These are phyloP conservation scores for Naganishia sp. DNA, from an alignment of 1,284 basidiomycete genomes.

Conservation along the genomic window DNA sequence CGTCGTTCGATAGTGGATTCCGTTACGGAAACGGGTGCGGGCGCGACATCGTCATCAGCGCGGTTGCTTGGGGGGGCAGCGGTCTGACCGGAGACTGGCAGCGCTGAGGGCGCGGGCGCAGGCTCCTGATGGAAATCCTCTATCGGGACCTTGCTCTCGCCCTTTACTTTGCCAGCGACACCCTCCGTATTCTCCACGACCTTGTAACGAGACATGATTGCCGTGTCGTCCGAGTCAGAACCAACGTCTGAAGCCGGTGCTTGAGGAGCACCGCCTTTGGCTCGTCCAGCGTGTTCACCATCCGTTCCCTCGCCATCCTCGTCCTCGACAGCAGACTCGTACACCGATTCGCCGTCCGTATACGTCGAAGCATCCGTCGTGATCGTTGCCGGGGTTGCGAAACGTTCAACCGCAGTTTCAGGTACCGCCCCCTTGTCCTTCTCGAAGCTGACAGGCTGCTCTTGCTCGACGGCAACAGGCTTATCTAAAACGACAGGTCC, in stretches of 20 bases:
- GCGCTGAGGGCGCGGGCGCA: constrained; percentile 4
- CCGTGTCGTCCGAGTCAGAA: constrained; percentile 41
- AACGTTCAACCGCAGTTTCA: constrained; percentile 6
- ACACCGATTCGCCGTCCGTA: constrained; percentile 42
- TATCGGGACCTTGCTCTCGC: constrained; percentile 34
- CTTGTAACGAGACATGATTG: constrained; percentile 38
- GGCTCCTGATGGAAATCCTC: constrained; percentile 34
- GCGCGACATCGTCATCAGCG: constrained; percentile 25
- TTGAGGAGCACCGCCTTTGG: neutral
- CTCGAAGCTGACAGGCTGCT: neutral
- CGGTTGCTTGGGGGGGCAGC: neutral
- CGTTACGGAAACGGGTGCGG: constrained; percentile 27
- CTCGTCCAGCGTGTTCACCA: constrained; percentile 22
- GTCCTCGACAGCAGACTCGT: constrained; percentile 51
- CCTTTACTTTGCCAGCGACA: constrained; percentile 25
- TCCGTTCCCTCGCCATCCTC: constrained; percentile 28
- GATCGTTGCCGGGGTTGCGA: constrained; percentile 18
- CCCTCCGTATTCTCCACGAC: constrained; percentile 46
- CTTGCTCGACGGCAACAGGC: constrained; percentile 1
- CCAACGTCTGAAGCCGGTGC: constrained; percentile 13
- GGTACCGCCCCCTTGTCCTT: neutral
- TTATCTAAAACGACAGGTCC: constrained; percentile 27
- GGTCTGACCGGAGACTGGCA: constrained; percentile 1
- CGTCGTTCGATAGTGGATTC: constrained; percentile 38
- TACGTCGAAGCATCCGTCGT: neutral